Base-by-base conservation (phyloP, 257 asterid genomes). In the Nicotiana tomentosiformis region DNA sequence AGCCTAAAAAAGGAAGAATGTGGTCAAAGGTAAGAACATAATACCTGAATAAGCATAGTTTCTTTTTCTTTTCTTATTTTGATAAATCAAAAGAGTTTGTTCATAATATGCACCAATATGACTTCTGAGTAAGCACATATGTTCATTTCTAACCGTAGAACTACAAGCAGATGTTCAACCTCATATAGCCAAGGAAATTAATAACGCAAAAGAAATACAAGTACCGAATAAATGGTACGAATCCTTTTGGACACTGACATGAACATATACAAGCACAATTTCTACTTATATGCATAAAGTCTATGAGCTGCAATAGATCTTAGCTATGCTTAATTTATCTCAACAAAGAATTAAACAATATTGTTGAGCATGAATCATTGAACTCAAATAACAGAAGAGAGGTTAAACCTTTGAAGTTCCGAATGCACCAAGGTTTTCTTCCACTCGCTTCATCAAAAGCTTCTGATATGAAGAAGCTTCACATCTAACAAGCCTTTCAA, bases 401-500 rank as follows among this genome's bases (percentile, higher is more conserved):
- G 78, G 80, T 17, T 80, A 82, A 80, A 96, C 99, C 99, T 94
- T 96, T 35, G 98, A 89, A 78, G 93, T 69, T 86, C 99, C 99
- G 80, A 96, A 87, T 81, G 98, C 98, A 81, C 99, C 99, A 85
- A 96, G 99, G 85, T 96, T 96, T 57, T 92, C 98, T 88, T 96
- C 99, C 56, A 96, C 98, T 89, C 99, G 92, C 92, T 91, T 96
- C 93, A 94, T 96, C 92, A 96, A 87, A 82, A 96, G 91, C 88
- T 92, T 96, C 82, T 96, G 99, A 87, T 96, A 96, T 30, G 97
- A 88, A 82, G 98, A 94, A 82, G 99, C 99, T 85, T 96, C 99
- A 83, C 99, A 96, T 88, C 99, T 94, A 82, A 96, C 83, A 81
- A 96, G 95, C 68, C 98, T 90, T 87, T 94, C 99, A 39, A 93